Base-by-base conservation (phyloP, 176 grass and related monocot species). In the Dendrocalamus sinicus region DNA sequence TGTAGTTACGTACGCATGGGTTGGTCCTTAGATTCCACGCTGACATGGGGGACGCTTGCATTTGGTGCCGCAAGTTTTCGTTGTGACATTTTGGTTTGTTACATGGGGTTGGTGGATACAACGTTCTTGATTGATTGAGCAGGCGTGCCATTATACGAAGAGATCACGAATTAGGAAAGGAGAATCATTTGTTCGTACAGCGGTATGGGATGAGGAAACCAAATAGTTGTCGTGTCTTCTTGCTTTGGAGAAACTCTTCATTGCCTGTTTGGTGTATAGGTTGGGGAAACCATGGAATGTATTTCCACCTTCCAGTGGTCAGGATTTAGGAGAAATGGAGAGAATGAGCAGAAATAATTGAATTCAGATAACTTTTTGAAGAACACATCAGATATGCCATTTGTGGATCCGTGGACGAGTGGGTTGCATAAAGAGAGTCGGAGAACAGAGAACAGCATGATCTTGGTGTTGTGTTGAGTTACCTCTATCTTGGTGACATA, bases 31-130 rank as follows among this genome's bases (percentile, higher is more conserved):
- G 20, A 57, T 81, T 75, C 62, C 44, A 83, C 48, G 15, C 41
- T 80, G 75, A 11, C 67, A 80, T 59, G 39, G 57, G 46, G 55
- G 19, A 1, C 9, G 16, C 47, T 46, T 84, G 67, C 37, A 20
- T 72, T 57, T 43, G 41, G 13, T 13, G 17, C 39, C 5, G 10
- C 80, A 69, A 54, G 78, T 83, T 73, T 77, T 77, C 66, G 72
- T 64, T 76, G 41, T 78, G 65, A 48, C 53, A 59, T 51, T 73
- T 58, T 50, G 41, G 28, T 83, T 75, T 83, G 32, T 65, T 57
- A 74, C 16, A 60, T 26, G 69, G 67, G 22, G 62, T 68, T 85
- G 39, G 47, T 80, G 10, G 47, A 12, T 67, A 39, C 28, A 84
- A 74, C 61, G 26, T 80, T 69, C 26, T 83, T 73, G 26, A 2